Conservation (phyloP, 495 filamentous ascomycete species). For the Hyphodiscus hymeniophilus region DNA sequence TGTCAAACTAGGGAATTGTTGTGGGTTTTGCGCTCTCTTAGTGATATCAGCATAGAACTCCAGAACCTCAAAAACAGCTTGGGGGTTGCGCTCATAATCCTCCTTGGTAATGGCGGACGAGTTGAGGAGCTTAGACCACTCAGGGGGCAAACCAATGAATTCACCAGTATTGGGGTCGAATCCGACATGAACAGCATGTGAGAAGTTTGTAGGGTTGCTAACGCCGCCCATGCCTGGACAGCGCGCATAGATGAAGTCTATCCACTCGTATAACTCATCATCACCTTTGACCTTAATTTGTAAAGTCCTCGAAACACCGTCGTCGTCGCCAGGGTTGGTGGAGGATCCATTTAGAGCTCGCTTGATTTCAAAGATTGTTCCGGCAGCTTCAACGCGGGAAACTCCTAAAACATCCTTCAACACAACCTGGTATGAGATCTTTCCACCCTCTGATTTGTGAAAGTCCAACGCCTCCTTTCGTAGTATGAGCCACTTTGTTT, state of each 20-base stretch:
- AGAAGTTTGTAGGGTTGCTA: slow-evolving; percentile 96
- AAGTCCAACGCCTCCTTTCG: slow-evolving; percentile 87
- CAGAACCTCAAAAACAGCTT: slow-evolving; percentile 93
- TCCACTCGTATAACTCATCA: slow-evolving; percentile 96
- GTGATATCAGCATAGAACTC: slow-evolving; percentile 97
- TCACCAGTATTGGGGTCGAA: slow-evolving; percentile 91
- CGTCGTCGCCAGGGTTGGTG: slow-evolving; percentile 54
- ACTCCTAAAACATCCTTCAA: slow-evolving; percentile 82
- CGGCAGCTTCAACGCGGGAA: slow-evolving; percentile 74
- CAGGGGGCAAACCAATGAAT: slow-evolving; percentile 85
- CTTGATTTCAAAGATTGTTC: slow-evolving; percentile 86
- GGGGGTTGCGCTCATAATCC: slow-evolving; percentile 95
- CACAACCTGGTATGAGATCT: slow-evolving; percentile 68
- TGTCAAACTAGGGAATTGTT: slow-evolving; percentile 62
- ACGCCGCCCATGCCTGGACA: slow-evolving; percentile 97
- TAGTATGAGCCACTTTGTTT: slow-evolving; percentile 78
- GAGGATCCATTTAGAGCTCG: slow-evolving; percentile 57
- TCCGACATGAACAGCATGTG: slow-evolving; percentile 91
- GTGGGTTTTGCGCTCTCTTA: slow-evolving; percentile 74
- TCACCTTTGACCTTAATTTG: slow-evolving; percentile 88
- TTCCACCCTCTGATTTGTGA: slow-evolving; percentile 78
- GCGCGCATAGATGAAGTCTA: slow-evolving; percentile 91
- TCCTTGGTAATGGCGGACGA: slow-evolving; percentile 95
- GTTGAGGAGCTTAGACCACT: slow-evolving; percentile 94
- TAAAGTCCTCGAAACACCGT: slow-evolving; percentile 69